Conservation (phyloP, 768 basidiomycete species). For the Suillus paluster region DNA sequence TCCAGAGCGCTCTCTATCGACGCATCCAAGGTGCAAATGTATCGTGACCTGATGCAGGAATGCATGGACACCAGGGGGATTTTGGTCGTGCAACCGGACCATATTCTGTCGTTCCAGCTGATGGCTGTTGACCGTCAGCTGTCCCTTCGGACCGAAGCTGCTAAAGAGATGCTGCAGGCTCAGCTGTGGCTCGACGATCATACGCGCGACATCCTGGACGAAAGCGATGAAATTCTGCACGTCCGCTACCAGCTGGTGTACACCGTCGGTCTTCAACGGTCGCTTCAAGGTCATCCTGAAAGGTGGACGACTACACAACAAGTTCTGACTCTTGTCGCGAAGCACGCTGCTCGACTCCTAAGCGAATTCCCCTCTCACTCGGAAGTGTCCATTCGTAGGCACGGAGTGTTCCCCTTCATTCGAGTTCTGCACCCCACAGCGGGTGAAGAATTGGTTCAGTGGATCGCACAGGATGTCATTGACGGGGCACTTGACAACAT, state of each 20-base stretch:
- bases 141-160: conserved; percentile 9
- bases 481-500: conserved; percentile 18
- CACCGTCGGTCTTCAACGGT: conserved; percentile 34
- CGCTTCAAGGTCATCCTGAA: conserved; percentile 34
- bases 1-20: conserved; percentile 23
- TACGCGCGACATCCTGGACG: conserved; percentile 48
- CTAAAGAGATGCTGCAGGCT: conserved; percentile 8
- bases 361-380: conserved; percentile 13
- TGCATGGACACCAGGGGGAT: conserved; percentile 27
- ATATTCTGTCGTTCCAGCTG: conserved; percentile 34
- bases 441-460: conserved; percentile 16
- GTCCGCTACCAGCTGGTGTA: conserved; percentile 43
- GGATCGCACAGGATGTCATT: conserved; percentile 21
- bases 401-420: conserved; percentile 27
- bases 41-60: conserved; percentile 23
- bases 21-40: conserved; percentile 17
- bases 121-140: conserved; percentile 39
- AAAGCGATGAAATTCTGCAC: conserved; percentile 46
- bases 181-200: conserved; percentile 24
- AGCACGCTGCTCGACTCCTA: conserved; percentile 17
- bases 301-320: conserved; percentile 40
- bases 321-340: conserved; percentile 30
- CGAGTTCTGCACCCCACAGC: conserved; percentile 24
- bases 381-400: conserved; percentile 19
- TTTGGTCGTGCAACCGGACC: conserved; percentile 35